Evolutionary conservation across 352 stramenopile genomes (phyloP), one percentile per base, ranked within the genome.

Genomic region (Phytophthora pseudosyringae): DNA sequence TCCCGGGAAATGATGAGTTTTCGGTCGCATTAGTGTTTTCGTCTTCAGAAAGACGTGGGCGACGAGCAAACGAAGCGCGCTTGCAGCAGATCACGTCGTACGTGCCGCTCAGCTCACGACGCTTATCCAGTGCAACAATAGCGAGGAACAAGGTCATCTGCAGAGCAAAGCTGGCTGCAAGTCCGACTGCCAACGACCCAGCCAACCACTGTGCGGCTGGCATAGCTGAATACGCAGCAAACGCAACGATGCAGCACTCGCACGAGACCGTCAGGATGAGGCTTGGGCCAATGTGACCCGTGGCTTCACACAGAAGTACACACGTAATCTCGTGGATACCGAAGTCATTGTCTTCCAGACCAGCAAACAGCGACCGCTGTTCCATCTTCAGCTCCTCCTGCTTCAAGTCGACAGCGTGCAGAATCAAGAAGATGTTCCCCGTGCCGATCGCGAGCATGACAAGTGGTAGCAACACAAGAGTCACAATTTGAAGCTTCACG

Each of bases 141-240:
- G 79, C 61, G 9, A 91, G 41, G 31, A 92, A 78, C 46, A 92
- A 61, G 43, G 85, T 91, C 73, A 91, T 83, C 58, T 91, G 81
- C 25, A 93, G 18, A 33, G 63, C 28, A 43, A 89, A 80, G 41
- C 85, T 91, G 35, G 89, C 47, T 2, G 68, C 56, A 12, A 91
- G 75, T 1, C 73, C 80, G 3, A 76, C 47, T 1, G 73, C 65
- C 11, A 86, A 59, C 39, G 84, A 86, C 5, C 72, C 77, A 9
- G 83, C 83, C n/a, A 93, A 75, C 78, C 79, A 84, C 28, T 82
- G 74, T 31, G 87, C 80, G 0, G 80, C 79, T n/a, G 85, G 82
- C 69, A 91, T 90, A 3, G 75, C 67, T 12, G 73, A 86, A 59
- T 90, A 87, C 38, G 67, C 76, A 16, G 79, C 79, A 53, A 89